Evolutionary conservation across 805 yeast species (phyloP).

Genomic region (Nakazawaea ambrosiae): DNA sequence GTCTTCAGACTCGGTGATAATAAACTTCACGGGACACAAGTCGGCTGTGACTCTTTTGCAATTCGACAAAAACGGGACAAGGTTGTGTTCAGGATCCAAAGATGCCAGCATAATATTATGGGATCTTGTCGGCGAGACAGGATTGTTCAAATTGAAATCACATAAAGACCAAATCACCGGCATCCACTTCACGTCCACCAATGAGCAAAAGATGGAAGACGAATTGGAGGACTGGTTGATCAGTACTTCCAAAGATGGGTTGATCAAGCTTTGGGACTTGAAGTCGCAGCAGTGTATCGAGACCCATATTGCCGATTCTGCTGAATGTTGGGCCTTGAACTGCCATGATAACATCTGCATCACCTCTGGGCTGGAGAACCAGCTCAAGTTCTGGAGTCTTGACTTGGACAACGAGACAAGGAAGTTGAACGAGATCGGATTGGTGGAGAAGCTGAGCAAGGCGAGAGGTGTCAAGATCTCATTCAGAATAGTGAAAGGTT

Average conservation of each 20-base stretch:
- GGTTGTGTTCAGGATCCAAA: slow-evolving; percentile 77
- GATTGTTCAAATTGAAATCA: slow-evolving; percentile 78
- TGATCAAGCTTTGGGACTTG: slow-evolving; percentile 90
- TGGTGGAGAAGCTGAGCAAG: slow-evolving; percentile 68
- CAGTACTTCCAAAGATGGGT: slow-evolving; percentile 82
- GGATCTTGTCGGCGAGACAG: slow-evolving; percentile 93
- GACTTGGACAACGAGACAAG: slow-evolving; percentile 46
- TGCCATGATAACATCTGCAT: slow-evolving; percentile 39
- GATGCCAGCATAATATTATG: slow-evolving; percentile 84
- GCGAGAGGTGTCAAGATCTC: slow-evolving; percentile 57
- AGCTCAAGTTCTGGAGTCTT: slow-evolving; percentile 77
- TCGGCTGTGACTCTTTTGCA: slow-evolving; percentile 62
- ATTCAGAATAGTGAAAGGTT: slow-evolving; percentile 34
- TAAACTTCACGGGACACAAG: slow-evolving; percentile 87
- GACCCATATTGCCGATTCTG: slow-evolving; percentile 88
- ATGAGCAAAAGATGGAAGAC: slow-evolving; percentile 27
- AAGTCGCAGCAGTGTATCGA: slow-evolving; percentile 86
- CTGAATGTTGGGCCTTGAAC: slow-evolving; percentile 88
- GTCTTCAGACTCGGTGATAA: slow-evolving; percentile 67
- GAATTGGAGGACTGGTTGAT: slow-evolving; percentile 68
- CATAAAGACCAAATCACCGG: slow-evolving; percentile 90
- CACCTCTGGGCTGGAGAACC: slow-evolving; percentile 77
- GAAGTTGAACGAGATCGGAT: slow-evolving; percentile 53
- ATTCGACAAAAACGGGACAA: slow-evolving; percentile 79
- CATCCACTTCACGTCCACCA: slow-evolving; percentile 36